Conservation (phyloP, 2,329 filamentous ascomycete species). For the Fusarium armeniacum region DNA sequence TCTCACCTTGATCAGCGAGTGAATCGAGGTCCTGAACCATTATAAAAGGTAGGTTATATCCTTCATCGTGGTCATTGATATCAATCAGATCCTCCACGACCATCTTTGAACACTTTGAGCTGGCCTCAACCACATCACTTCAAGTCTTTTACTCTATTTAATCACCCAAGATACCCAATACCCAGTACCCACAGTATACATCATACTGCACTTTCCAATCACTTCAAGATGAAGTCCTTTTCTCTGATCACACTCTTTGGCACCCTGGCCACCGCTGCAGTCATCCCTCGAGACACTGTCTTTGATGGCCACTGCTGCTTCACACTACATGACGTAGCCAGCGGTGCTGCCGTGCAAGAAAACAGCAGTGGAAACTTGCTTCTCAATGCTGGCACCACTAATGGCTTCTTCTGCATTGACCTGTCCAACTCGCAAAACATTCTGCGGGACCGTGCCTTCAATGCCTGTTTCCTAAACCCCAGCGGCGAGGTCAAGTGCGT, state of each 20-base stretch:
- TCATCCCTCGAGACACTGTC: conserved; percentile 43
- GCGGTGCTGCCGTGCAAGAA: conserved; percentile 48
- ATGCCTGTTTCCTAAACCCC: conserved; percentile 53
- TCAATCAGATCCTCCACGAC: neutral
- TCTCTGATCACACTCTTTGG: conserved; percentile 41
- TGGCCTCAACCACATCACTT: conserved; percentile 21
- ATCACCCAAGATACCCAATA: conserved; percentile 1
- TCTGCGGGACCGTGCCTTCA: conserved; percentile 50
- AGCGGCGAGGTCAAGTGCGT: conserved; percentile 51
- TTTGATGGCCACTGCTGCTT: conserved; percentile 52
- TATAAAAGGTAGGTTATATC: conserved; percentile 33
- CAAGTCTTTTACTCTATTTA: conserved; percentile 8
- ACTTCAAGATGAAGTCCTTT: conserved; percentile 41
- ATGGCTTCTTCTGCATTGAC: conserved; percentile 54
- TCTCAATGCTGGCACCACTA: conserved; percentile 43
- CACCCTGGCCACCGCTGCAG: conserved; percentile 42
- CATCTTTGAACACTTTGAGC: conserved; percentile 21
- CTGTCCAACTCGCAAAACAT: conserved; percentile 44
- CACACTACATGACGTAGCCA: conserved; percentile 48
- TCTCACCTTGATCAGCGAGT: conserved; percentile 10
- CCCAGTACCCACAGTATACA: neutral
- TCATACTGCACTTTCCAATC: neutral
- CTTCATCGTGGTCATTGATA: conserved; percentile 4
- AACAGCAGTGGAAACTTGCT: conserved; percentile 49
- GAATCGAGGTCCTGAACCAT: conserved; percentile 1